Conservation (phyloP, 2,329 filamentous ascomycete genomes). For the Fusarium praegraminearum region DNA sequence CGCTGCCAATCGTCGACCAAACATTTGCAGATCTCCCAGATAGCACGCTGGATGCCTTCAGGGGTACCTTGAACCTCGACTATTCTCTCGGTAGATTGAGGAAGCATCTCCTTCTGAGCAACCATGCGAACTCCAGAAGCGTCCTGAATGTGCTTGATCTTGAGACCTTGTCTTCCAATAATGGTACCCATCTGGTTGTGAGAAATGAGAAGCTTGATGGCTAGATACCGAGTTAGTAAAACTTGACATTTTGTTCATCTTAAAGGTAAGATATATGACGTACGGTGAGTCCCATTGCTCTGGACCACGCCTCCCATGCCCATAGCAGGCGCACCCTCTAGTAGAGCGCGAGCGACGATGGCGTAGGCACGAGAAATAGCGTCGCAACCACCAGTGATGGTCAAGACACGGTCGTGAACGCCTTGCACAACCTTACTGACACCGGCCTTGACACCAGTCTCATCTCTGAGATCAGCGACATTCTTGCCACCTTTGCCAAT, state of each 20-base stretch:
- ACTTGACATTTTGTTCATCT: not conserved
- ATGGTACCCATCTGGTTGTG: conserved; percentile 99
- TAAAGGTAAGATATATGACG: conserved; percentile 10
- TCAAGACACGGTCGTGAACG: conserved; percentile 96
- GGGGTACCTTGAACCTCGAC: conserved; percentile 97
- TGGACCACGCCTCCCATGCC: conserved; percentile 94
- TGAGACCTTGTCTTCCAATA: conserved; percentile 94
- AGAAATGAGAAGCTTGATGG: conserved; percentile 96
- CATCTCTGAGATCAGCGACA: conserved; percentile 94
- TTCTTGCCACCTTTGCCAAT: conserved; percentile 99
- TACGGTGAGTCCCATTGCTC: conserved; percentile 94
- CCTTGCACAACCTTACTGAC: conserved; percentile 99
- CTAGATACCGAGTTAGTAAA: conserved; percentile 60
- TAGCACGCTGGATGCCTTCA: conserved; percentile 92
- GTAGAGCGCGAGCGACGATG: conserved; percentile 88
- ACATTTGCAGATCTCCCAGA: conserved; percentile 99
- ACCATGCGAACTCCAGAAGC: conserved; percentile 98
- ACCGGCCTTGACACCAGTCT: conserved; percentile 97
- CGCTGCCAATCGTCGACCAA: conserved; percentile 98
- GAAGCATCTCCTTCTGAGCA: conserved; percentile 99
- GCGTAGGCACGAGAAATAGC: conserved; percentile 93
- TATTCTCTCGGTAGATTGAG: conserved; percentile 97
- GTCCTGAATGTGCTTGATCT: conserved; percentile 99
- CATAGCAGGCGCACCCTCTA: conserved; percentile 94
- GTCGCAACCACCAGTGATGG: conserved; percentile 90